Percentiles rank a stretch among this genome's conserved stretches.
Conservation (phyloP, 176 grass and related monocot genomes). For the Oryza officinalis region DNA sequence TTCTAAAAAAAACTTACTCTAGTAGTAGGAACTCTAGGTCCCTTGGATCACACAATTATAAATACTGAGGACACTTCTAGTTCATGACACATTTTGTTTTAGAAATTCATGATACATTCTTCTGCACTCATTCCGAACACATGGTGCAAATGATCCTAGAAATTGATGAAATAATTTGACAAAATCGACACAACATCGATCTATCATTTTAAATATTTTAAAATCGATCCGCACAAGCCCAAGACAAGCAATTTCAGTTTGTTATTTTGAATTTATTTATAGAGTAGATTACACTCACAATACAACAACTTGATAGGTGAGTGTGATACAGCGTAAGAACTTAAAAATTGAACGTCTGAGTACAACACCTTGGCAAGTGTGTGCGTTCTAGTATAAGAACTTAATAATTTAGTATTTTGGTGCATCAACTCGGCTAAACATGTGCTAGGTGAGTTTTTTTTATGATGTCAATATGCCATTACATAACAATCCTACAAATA, state of each 20-base stretch:
- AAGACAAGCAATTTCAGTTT: not conserved
- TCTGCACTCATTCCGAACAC: not conserved
- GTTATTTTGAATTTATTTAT: not conserved
- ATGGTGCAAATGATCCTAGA: not conserved
- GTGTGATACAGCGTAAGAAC: too few species aligned
- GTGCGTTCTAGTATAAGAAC: too few species aligned
- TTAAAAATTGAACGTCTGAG: too few species aligned
- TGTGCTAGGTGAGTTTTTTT: too few species aligned
- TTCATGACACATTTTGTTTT: too few species aligned
- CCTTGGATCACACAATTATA: not conserved
- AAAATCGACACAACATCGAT: not conserved
- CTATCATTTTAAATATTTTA: not conserved
- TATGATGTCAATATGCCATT: too few species aligned
- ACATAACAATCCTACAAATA: too few species aligned
- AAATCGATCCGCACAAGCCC: not conserved
- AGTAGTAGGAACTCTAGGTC: not conserved
- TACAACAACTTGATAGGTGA: too few species aligned
- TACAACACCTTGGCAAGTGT: too few species aligned
- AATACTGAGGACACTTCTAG: not conserved
- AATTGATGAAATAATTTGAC: not conserved
- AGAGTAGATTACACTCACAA: too few species aligned
- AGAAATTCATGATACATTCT: not conserved
- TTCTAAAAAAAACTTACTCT: not conserved
- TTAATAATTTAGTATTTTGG: too few species aligned
- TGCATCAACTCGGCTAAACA: too few species aligned